A percentile compares a stretch with the other conserved stretches of the same genome.
Conservation (phyloP, 768 basidiomycete genomes). For the Mycena vitilis region DNA sequence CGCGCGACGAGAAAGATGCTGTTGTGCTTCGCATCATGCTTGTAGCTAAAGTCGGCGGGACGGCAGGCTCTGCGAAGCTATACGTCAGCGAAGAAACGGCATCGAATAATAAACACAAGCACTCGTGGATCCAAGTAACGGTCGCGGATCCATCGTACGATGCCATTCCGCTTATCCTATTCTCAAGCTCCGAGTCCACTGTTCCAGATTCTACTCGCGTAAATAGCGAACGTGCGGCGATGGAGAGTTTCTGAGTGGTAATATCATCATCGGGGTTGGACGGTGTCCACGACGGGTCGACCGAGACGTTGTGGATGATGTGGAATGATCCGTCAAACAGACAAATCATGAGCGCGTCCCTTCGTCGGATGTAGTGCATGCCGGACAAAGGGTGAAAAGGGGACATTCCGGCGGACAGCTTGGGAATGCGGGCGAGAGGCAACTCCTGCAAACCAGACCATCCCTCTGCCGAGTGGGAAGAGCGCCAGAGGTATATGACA, state of each 20-base stretch:
- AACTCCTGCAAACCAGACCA: conserved; percentile 68
- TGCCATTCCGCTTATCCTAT: conserved; percentile 68
- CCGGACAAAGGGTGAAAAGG: conserved; percentile 70
- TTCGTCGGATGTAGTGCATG: conserved; percentile 59
- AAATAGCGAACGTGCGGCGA: conserved; percentile 63
- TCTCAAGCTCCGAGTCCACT: conserved; percentile 61
- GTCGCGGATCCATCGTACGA: conserved; percentile 67
- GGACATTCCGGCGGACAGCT: conserved; percentile 68
- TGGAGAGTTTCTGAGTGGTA: conserved; percentile 59
- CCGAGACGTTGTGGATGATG: conserved; percentile 63
- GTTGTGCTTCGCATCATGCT: conserved; percentile 76
- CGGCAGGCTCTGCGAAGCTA: conserved; percentile 59
- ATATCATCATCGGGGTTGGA: conserved; percentile 39
- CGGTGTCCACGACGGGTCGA: conserved; percentile 56
- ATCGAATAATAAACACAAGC: conserved; percentile 21
- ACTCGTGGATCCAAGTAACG: conserved; percentile 83
- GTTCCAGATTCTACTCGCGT: conserved; percentile 55
- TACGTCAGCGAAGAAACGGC: conserved; percentile 10
- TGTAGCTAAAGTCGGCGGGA: conserved; percentile 85
- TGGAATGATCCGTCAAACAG: conserved; percentile 81
- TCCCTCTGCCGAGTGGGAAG: conserved; percentile 38
- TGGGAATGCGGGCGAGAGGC: conserved; percentile 55
- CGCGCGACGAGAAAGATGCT: conserved; percentile 67
- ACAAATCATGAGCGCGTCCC: conserved; percentile 67
- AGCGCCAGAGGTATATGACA: conserved; percentile 66